These are phyloP conservation scores for Metschnikowia reukaufii DNA, from an alignment of 805 yeast genomes.

Conservation along the genomic window DNA sequence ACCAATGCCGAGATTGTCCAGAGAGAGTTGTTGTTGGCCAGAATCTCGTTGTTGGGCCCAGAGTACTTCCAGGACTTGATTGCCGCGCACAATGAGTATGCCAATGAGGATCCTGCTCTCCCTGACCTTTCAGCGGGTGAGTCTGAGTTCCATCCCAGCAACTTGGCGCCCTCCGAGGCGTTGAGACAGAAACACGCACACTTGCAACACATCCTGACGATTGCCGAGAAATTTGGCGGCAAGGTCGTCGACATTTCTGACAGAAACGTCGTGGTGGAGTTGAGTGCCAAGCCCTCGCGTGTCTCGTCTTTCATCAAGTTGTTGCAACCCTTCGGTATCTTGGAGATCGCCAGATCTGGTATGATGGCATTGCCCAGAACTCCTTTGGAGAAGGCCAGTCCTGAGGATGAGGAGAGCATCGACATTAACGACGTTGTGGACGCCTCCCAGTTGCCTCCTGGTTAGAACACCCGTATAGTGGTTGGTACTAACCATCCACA, in stretches of 20 bases:
- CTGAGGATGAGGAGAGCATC: constrained; percentile 49
- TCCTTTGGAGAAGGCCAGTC: constrained; percentile 61
- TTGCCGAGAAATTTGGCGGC: constrained; percentile 89
- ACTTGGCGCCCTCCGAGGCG: constrained; percentile 87
- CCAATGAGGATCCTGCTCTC: constrained; percentile 39
- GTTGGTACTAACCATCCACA: constrained; percentile 3
- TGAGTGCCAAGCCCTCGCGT: constrained; percentile 91
- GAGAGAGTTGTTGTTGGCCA: constrained; percentile 87
- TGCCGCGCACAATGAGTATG: constrained; percentile 68
- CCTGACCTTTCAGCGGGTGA: constrained; percentile 46
- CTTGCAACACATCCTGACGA: constrained; percentile 75
- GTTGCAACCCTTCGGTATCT: constrained; percentile 92
- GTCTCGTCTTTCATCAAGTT: constrained; percentile 82
- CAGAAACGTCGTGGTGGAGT: constrained; percentile 90
- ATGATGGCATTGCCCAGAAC: constrained; percentile 99
- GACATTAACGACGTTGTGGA: constrained; percentile 76
- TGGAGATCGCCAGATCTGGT: constrained; percentile 96
- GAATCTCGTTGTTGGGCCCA: constrained; percentile 94
- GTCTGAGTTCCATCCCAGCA: constrained; percentile 77
- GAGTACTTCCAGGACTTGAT: constrained; percentile 95
- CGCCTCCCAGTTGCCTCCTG: constrained; percentile 91
- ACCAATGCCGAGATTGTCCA: constrained; percentile 84
- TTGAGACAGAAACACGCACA: constrained; percentile 92
- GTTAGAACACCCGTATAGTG: constrained; percentile 43
- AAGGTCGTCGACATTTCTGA: constrained; percentile 88